A percentile compares a stretch with the other conserved stretches of the same genome.
These are phyloP conservation scores for Bocquillonia castaneifolia DNA, from an alignment of 441 rosid species.

Conservation along the genomic window DNA sequence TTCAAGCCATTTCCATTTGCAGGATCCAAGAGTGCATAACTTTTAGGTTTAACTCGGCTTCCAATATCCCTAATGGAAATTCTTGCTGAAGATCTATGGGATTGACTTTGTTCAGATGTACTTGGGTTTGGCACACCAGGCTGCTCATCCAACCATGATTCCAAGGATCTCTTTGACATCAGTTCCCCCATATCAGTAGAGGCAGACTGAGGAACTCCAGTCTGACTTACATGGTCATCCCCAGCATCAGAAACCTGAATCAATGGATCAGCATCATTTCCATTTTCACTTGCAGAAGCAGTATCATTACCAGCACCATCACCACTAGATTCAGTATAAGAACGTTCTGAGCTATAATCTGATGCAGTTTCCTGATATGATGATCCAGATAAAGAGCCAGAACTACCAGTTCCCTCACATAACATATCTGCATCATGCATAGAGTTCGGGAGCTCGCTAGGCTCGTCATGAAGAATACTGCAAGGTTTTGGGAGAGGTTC, in stretches of 20 bases:
- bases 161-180: conserved; percentile 62
- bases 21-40: conserved; percentile 63
- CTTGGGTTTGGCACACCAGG: conserved; percentile 51
- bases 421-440: conserved; percentile 27
- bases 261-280: conserved; percentile 46
- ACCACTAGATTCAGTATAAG: conserved; percentile 39
- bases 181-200: conserved; percentile 49
- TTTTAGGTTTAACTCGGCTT: conserved; percentile 61
- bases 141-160: conserved; percentile 85
- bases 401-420: conserved; percentile 41
- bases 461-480: conserved; percentile 45
- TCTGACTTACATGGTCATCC: conserved; percentile 33
- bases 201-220: conserved; percentile 35
- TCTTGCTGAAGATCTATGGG: conserved; percentile 57
- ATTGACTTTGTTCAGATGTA: conserved; percentile 38
- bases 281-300: conserved; percentile 44
- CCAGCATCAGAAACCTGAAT: conserved; percentile 66
- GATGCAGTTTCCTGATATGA: conserved; percentile 63
- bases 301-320: conserved; percentile 38
- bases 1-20: conserved; percentile 81
- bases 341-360: conserved; percentile 60
- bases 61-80: conserved; percentile 73
- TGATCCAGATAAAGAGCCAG: conserved; percentile 50
- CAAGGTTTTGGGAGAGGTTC: conserved; percentile 97
- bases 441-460: conserved; percentile 29